These are phyloP conservation scores for Fraxinus sp. DNA, from an alignment of 305 asterid species.

Conservation along the genomic window DNA sequence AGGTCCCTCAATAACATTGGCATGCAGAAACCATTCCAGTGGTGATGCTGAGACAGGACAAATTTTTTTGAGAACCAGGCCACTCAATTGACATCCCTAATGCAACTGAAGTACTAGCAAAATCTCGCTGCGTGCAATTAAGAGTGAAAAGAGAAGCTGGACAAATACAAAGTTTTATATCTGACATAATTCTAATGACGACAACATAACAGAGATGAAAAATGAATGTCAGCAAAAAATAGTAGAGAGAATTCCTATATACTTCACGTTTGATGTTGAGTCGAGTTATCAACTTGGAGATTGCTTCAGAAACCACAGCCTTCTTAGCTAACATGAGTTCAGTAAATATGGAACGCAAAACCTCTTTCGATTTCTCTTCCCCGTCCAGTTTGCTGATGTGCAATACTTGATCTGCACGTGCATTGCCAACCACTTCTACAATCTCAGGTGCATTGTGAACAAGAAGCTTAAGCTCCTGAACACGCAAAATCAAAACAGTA, in stretches of 20 bases:
- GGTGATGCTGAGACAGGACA: not conserved
- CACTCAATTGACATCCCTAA: not conserved
- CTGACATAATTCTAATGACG: not conserved
- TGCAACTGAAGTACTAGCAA: not conserved
- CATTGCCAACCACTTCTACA: constrained; percentile 65
- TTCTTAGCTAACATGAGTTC: constrained; percentile 68
- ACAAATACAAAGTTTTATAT: not conserved
- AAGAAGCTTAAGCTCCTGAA: constrained; percentile 77
- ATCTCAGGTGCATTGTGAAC: constrained; percentile 84
- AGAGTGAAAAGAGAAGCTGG: not conserved
- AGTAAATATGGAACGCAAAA: constrained; percentile 59
- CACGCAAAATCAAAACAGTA: constrained; percentile 16
- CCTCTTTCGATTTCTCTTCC: constrained; percentile 53
- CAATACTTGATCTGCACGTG: constrained; percentile 44
- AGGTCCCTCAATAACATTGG: not conserved
- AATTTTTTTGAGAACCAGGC: not conserved
- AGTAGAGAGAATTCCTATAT: not conserved
- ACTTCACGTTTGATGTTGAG: constrained; percentile 60
- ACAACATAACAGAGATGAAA: not conserved
- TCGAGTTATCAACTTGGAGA: constrained; percentile 63
- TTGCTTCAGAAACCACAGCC: constrained; percentile 45
- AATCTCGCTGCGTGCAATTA: not conserved
- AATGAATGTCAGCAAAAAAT: not conserved
- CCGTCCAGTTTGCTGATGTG: constrained; percentile 42
- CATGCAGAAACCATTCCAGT: not conserved